A percentile compares a stretch with the other conserved stretches of the same genome.
phyloP scores from a whole-genome alignment of 1,284 basidiomycete species.

The Ustilago nuda region DNA sequence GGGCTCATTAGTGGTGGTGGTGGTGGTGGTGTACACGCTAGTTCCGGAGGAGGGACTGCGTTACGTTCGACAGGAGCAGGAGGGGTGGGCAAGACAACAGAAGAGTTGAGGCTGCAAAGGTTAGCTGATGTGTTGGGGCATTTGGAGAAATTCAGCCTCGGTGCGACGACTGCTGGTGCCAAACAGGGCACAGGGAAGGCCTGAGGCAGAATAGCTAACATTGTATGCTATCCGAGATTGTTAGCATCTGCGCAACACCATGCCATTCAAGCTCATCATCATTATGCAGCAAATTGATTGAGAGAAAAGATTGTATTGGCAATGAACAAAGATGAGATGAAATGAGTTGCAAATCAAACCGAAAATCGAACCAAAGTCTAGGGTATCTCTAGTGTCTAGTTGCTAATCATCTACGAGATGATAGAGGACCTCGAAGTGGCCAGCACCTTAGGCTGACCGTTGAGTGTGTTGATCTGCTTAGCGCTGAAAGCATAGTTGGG shows the following conservation, averaged over 20 bases:
- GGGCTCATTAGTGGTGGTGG: slow-evolving; percentile 20
- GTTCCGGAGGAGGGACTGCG: slow-evolving; percentile 1
- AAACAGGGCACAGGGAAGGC: slow-evolving; percentile 5
- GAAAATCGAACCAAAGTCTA: slow-evolving; percentile 8
- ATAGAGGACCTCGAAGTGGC: slow-evolving; percentile 23
- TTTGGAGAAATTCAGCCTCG: slow-evolving; percentile 34
- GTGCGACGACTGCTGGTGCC: slow-evolving; percentile 1
- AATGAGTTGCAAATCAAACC: slow-evolving; percentile 4
- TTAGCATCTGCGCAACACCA: not conserved
- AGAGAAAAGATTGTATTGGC: not conserved
- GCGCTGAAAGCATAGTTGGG: slow-evolving; percentile 40
- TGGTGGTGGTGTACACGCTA: not conserved
- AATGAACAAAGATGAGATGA: not conserved
- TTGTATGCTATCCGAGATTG: not conserved
- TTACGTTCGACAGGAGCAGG: not conserved
- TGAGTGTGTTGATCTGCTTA: slow-evolving; percentile 23
- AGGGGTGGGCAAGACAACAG: slow-evolving; percentile 15
- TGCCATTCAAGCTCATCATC: not conserved
- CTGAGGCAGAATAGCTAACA: not conserved
- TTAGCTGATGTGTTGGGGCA: slow-evolving; percentile 39
- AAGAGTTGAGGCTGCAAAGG: slow-evolving; percentile 32
- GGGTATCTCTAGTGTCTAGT: not conserved
- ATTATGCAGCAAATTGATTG: not conserved
- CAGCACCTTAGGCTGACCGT: slow-evolving; percentile 39
- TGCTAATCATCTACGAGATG: slow-evolving; percentile 13